Conservation (phyloP, 2,329 filamentous ascomycete genomes). For the Albifimbria verrucaria region DNA sequence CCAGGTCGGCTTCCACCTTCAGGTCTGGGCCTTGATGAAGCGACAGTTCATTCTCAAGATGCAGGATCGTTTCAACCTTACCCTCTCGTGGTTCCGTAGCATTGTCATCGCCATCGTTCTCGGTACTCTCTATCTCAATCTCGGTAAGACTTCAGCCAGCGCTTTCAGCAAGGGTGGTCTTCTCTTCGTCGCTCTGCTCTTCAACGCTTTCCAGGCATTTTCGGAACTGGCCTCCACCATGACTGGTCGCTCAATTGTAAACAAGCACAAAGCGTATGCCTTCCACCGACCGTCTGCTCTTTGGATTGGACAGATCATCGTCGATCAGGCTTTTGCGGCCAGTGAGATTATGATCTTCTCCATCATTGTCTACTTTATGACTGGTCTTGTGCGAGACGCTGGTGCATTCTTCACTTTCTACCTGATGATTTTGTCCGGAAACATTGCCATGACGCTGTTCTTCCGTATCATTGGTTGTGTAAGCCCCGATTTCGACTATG, state of each 20-base stretch:
- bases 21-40: conserved; percentile 80
- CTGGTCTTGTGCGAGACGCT: conserved; percentile 62
- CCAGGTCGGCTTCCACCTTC: conserved; percentile 76
- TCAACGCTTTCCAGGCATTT: conserved; percentile 87
- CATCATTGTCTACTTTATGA: conserved; percentile 79
- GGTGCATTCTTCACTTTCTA: conserved; percentile 78
- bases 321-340: conserved; percentile 71
- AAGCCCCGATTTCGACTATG: conserved; percentile 80
- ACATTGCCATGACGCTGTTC: conserved; percentile 72
- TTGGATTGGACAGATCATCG: conserved; percentile 79
- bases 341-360: conserved; percentile 69
- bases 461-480: conserved; percentile 73
- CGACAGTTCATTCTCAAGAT: conserved; percentile 83
- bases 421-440: conserved; percentile 65
- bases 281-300: conserved; percentile 80
- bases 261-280: conserved; percentile 80
- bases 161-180: conserved; percentile 81
- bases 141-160: conserved; percentile 62
- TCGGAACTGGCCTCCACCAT: conserved; percentile 73
- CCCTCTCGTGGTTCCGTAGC: conserved; percentile 64
- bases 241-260: conserved; percentile 72
- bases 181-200: conserved; percentile 74
- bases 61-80: conserved; percentile 77
- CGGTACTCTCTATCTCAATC: conserved; percentile 74
- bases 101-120: conserved; percentile 75